Percentiles rank a stretch among this genome's conserved stretches.
Evolutionary conservation across 768 basidiomycete species (phyloP).

Genomic region (Butyriboletus loyo): DNA sequence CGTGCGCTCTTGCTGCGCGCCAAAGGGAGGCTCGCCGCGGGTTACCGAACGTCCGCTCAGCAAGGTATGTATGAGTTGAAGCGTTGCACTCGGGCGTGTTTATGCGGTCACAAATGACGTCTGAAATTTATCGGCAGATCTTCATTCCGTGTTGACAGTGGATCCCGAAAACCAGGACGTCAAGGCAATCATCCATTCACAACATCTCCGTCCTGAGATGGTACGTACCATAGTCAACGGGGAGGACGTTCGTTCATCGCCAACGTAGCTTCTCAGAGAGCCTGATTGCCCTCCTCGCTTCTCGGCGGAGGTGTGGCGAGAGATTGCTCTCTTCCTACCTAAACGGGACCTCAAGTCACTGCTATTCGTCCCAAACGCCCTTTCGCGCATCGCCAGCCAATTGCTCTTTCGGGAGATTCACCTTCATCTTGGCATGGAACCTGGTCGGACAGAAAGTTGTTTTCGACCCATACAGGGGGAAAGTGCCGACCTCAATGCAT

Average conservation of each 20-base stretch:
- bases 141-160: conserved; percentile 58
- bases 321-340: conserved; percentile 61
- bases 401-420: conserved; percentile 63
- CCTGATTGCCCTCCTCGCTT: conserved; percentile 50
- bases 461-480: conserved; percentile 14
- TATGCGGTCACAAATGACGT: neutral
- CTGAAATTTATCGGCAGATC: conserved; percentile 40
- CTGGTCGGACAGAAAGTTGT: conserved; percentile 13
- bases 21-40: conserved; percentile 59
- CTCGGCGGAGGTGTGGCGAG: conserved; percentile 70
- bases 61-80: conserved; percentile 44
- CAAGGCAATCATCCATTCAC: conserved; percentile 55
- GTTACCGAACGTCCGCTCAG: conserved; percentile 58
- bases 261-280: conserved; percentile 30
- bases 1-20: conserved; percentile 65
- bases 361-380: conserved; percentile 59
- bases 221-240: conserved; percentile 29
- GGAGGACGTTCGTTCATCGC: neutral
- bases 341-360: conserved; percentile 63
- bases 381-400: conserved; percentile 68
- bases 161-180: conserved; percentile 74
- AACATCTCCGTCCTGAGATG: conserved; percentile 52
- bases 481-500: conserved; percentile 34
- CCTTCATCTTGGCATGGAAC: conserved; percentile 49
- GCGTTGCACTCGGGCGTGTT: neutral